These are phyloP conservation scores for Pseudozyma sp. DNA, from an alignment of 1,284 basidiomycete species.

Conservation along the genomic window DNA sequence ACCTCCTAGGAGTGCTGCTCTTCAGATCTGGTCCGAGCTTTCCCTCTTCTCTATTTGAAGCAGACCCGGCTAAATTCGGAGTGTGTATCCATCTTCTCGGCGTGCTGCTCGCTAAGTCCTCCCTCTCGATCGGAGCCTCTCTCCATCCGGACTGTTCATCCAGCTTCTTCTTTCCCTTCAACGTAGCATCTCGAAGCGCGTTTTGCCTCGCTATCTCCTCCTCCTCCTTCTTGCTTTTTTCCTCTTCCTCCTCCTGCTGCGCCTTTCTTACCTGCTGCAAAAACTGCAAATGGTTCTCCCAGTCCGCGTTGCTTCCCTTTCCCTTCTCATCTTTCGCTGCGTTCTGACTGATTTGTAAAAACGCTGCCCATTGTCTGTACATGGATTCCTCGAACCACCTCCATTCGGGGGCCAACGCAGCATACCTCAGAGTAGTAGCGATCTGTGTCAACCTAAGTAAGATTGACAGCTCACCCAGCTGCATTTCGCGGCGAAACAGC, in stretches of 20 bases:
- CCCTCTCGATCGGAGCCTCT: not conserved
- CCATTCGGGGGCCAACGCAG: not conserved
- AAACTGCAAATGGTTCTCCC: slow-evolving; percentile 2
- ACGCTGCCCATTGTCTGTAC: slow-evolving; percentile 6
- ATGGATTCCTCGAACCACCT: slow-evolving; percentile 12
- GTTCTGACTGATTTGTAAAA: slow-evolving; percentile 10
- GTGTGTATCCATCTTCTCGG: slow-evolving; percentile 7
- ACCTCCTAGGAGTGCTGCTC: not conserved
- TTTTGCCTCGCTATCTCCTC: not conserved
- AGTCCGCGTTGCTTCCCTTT: not conserved
- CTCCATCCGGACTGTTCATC: slow-evolving; percentile 1
- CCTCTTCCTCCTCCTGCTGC: not conserved
- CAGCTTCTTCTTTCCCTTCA: not conserved
- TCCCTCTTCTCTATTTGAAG: not conserved
- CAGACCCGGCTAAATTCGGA: not conserved
- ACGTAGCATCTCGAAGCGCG: not conserved
- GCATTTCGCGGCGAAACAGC: slow-evolving; percentile 18
- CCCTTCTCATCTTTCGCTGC: not conserved
- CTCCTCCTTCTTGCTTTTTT: not conserved
- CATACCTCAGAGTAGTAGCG: slow-evolving; percentile 13
- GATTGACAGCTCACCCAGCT: slow-evolving; percentile 4
- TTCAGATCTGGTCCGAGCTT: not conserved
- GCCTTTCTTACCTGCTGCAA: not conserved
- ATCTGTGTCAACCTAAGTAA: slow-evolving; percentile 17
- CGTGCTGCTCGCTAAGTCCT: slow-evolving; percentile 5